Evolutionary conservation across 2,329 filamentous ascomycete genomes (phyloP).

Genomic region (Trichothecium sympodiale): DNA sequence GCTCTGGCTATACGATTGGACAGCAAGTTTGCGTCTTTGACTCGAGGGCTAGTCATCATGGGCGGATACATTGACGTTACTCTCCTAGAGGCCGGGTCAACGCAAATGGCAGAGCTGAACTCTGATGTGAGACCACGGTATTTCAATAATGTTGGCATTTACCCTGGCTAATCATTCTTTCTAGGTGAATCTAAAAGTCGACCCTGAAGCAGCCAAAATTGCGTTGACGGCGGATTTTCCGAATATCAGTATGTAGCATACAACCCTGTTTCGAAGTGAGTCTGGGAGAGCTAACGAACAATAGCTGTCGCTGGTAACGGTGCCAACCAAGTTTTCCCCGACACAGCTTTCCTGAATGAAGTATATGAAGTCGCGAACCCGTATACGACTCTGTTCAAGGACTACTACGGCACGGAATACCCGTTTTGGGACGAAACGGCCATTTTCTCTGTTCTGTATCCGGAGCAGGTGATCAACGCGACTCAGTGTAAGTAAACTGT

Average conservation of each 20-base stretch:
- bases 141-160: no score
- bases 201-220: constrained; percentile 38
- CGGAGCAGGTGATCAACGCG: constrained; percentile 1
- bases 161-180: constrained; percentile 11
- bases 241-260: constrained; percentile 18
- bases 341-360: constrained; percentile 15
- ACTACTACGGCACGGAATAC: neutral
- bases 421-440: constrained; percentile 5
- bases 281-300: neutral
- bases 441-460: constrained; percentile 2
- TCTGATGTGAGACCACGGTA: constrained; percentile 12
- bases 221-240: constrained; percentile 34
- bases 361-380: constrained; percentile 1
- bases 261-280: neutral
- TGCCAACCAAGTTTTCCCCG: constrained; percentile 33
- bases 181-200: constrained; percentile 38
- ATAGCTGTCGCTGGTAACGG: constrained; percentile 28
- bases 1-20: constrained; percentile 34
- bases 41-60: constrained; percentile 37
- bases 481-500: constrained; percentile 1
- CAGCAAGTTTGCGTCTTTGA: constrained; percentile 30
- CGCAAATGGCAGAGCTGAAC: constrained; percentile 12
- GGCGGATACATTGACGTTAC: constrained; percentile 36
- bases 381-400: constrained; percentile 3
- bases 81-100: constrained; percentile 16